Evolutionary conservation across 1,284 basidiomycete species (phyloP).

Genomic region (Kwoniella shivajii): DNA sequence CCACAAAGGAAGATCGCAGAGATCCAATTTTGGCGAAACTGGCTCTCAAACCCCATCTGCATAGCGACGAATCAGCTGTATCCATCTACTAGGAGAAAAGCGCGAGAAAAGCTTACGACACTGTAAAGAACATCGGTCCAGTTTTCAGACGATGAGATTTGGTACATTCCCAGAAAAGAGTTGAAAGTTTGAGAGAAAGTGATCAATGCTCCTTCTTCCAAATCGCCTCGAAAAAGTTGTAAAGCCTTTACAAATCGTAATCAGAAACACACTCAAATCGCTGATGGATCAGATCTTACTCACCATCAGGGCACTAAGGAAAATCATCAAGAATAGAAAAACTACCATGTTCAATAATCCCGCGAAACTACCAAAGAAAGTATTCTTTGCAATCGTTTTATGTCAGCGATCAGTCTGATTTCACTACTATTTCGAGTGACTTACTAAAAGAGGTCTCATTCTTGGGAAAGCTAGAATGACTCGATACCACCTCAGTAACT

Average conservation of each 20-base stretch:
- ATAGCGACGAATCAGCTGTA: background rate
- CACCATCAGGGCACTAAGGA: constrained; percentile 78
- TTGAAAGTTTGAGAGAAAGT: constrained; percentile 90
- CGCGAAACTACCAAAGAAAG: constrained; percentile 89
- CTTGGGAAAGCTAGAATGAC: constrained; percentile 68
- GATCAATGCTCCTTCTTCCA: constrained; percentile 59
- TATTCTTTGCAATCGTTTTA: constrained; percentile 59
- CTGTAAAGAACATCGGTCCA: constrained; percentile 85
- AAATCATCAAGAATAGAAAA: constrained; percentile 88
- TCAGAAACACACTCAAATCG: background rate
- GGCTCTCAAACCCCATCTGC: constrained; percentile 61
- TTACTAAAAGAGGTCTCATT: constrained; percentile 44
- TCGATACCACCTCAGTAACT: constrained; percentile 86
- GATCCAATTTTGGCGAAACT: constrained; percentile 72
- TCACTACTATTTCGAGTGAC: constrained; percentile 3
- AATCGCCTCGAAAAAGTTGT: constrained; percentile 71
- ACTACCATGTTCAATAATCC: constrained; percentile 92
- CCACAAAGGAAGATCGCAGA: constrained; percentile 73
- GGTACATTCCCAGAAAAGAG: constrained; percentile 84
- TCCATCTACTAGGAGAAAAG: background rate
- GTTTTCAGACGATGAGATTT: constrained; percentile 92
- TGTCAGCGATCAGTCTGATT: background rate
- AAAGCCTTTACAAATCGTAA: too few species aligned
- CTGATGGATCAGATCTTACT: constrained; percentile 55
- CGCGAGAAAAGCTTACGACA: constrained; percentile 54